Evolutionary conservation across 768 basidiomycete genomes (phyloP), one percentile per base, ranked within the genome.

Genomic region (Pholiota molesta): DNA sequence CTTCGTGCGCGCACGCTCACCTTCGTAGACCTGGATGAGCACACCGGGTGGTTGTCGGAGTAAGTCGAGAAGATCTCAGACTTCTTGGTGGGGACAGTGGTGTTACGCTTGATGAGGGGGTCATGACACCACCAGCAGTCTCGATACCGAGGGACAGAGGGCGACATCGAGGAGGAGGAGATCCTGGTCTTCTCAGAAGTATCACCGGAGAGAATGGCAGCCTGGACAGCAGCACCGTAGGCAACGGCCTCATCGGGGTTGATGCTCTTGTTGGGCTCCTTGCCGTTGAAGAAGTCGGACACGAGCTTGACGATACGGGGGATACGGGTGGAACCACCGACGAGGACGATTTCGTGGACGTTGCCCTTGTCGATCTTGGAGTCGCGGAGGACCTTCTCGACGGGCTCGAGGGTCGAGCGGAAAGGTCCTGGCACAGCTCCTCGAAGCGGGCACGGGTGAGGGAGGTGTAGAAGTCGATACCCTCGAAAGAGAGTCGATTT

Each of bases 221-320:
- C 97, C 81, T 99, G 97, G 72, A 99, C 97, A 69, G 97, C 97
- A 69, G 97, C 97, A 83, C 97, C 97, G 79, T 99, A 98, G 53
- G 97, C 97, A 71, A 99, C 97, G 71, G 97, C 97, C 83, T 99
- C 97, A 73, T 99, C 97, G 65, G 97, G 97, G 87, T 99, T 99
- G 83, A 99, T 99, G 62, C 95, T 97, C 86, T 99, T 99, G 90
- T 99, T 99, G 74, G 98, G 81, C 76, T 96, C 93, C 71, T 97
- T 95, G 64, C 95, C 95, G 77, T 93, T 93, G 77, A 99, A 99
- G 86, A 90, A 97, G 76, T 99, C 97, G 61, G 96, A 98, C 57
- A 99, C 97, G 62, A 99, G 90, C 29, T 95, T 86, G 80, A 98
- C 96, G 69, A 99, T 93, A 84, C 98, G 98, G 67, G 97, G 97